Percentiles rank a stretch among this genome's conserved stretches.
Conservation (phyloP, 805 yeast species). For the Barnettozyma wickerhamii region DNA sequence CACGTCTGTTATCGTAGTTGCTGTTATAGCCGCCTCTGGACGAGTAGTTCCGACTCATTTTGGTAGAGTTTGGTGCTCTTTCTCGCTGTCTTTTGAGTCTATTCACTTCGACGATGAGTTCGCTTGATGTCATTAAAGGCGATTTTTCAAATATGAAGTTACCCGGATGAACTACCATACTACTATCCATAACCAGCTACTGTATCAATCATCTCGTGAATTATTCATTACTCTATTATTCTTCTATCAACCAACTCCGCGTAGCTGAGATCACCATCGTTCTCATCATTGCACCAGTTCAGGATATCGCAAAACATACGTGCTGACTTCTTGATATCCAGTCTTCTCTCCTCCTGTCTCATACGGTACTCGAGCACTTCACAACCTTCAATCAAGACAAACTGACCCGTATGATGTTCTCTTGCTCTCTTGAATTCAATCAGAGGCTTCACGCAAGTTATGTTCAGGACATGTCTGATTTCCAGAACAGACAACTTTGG, state of each 20-base stretch:
- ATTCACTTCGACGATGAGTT: too few species aligned
- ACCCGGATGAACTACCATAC: not conserved
- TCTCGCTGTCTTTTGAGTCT: too few species aligned
- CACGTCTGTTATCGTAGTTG: conserved; percentile 3
- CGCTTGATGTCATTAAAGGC: too few species aligned
- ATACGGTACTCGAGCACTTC: conserved; percentile 59
- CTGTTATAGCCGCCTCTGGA: conserved; percentile 3
- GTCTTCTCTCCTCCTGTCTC: conserved; percentile 52
- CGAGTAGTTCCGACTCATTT: conserved; percentile 7
- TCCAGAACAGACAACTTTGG: conserved; percentile 70
- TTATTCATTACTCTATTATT: not conserved
- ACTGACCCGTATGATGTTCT: conserved; percentile 26
- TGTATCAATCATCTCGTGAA: not conserved
- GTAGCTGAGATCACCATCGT: conserved; percentile 32
- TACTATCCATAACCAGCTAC: too few species aligned
- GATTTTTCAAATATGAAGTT: too few species aligned
- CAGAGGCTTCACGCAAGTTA: conserved; percentile 58
- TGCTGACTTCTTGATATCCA: conserved; percentile 54
- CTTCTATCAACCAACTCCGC: not conserved
- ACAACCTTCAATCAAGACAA: conserved; percentile 71
- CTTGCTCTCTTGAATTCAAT: conserved; percentile 55
- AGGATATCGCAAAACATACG: conserved; percentile 58
- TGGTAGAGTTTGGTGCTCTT: too few species aligned
- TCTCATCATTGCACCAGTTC: conserved; percentile 53
- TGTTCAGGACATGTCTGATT: conserved; percentile 53